phyloP scores from a whole-genome alignment of 78 protist genomes.

The Dictyostelium citrinum region DNA sequence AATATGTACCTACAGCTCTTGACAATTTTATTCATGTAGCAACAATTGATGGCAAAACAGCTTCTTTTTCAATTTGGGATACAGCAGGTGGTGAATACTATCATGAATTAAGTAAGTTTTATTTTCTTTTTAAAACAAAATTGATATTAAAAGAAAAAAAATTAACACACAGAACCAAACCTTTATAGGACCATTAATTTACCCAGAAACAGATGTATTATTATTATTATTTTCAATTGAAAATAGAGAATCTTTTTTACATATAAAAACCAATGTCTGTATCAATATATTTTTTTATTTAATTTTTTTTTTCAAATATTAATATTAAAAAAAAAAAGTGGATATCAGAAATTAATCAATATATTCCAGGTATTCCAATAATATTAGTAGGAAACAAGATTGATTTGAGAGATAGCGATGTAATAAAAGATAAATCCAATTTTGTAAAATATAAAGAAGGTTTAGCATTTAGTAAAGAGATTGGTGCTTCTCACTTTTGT shows the following conservation, averaged over 20 bases:
- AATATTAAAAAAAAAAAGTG: conserved; percentile 15
- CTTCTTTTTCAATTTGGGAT: neutral
- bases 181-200: neutral
- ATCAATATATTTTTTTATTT: no score
- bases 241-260: neutral
- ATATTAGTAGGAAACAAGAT: conserved; percentile 70
- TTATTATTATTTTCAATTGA: neutral
- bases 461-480: neutral
- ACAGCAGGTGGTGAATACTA: neutral
- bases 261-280: neutral
- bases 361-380: conserved; percentile 47
- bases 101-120: neutral
- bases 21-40: neutral
- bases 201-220: neutral
- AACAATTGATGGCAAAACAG: neutral
- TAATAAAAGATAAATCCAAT: conserved; percentile 9
- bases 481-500: neutral
- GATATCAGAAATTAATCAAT: conserved; percentile 43
- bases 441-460: neutral
- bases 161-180: neutral
- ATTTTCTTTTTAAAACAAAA: neutral
- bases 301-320: neutral
- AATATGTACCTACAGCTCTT: neutral
- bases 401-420: conserved; percentile 29
- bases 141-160: neutral